Conservation (phyloP, 192 early-diverging fungal species). For the Coemansia nantahalensis region DNA sequence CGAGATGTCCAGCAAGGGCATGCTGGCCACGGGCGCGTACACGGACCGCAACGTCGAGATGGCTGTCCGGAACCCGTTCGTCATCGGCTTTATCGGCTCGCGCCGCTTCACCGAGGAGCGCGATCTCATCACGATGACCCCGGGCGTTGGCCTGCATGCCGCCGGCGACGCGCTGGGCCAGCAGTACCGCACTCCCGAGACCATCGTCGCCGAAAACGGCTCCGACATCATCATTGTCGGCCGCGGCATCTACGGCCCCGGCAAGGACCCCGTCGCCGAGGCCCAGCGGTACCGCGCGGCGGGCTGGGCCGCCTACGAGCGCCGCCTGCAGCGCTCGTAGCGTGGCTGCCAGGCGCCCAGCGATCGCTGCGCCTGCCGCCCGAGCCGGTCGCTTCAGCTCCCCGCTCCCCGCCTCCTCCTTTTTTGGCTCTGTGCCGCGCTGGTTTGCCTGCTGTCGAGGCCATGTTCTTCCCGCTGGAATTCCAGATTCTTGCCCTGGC, state of each 20-base stretch:
- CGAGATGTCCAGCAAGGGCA: constrained; percentile 96
- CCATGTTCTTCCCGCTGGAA: constrained; percentile 40
- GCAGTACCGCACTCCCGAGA: constrained; percentile 89
- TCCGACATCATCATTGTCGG: constrained; percentile 99
- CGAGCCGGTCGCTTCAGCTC: no score
- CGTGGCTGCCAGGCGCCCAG: neutral
- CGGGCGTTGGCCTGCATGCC: constrained; percentile 86
- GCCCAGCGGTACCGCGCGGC: constrained; percentile 85
- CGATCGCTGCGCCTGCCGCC: no score
- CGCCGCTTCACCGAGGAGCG: constrained; percentile 64
- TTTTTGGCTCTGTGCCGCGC: neutral
- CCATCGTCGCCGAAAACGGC: constrained; percentile 78
- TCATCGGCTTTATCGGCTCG: constrained; percentile 89
- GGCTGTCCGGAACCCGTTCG: constrained; percentile 89
- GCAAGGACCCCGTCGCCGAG: constrained; percentile 65
- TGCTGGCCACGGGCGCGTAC: constrained; percentile 76
- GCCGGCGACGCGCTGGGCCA: constrained; percentile 89
- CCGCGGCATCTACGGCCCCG: constrained; percentile 91
- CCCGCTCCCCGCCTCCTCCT: neutral
- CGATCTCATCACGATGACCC: constrained; percentile 94
- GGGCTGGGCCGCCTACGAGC: constrained; percentile 95
- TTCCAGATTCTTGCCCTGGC: constrained; percentile 46
- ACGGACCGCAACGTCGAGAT: constrained; percentile 82
- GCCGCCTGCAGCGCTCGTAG: constrained; percentile 25
- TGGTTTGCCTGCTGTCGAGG: neutral